Percentiles rank a stretch among this genome's conserved stretches.
phyloP scores from a whole-genome alignment of 2,329 filamentous ascomycete genomes.

The Mycogone perniciosa region DNA sequence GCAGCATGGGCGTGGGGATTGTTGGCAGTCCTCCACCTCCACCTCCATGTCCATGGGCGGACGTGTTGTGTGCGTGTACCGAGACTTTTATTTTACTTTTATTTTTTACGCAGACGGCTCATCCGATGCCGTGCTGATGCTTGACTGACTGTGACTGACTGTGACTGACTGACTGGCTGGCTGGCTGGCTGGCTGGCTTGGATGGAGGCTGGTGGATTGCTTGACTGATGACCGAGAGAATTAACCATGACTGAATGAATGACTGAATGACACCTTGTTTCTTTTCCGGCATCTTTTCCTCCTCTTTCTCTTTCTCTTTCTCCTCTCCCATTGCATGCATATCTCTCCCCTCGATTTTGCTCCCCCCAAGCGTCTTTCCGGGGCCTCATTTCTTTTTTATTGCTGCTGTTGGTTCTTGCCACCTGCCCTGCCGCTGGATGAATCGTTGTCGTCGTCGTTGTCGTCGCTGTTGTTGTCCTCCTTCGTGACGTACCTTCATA shows the following conservation, averaged over 20 bases:
- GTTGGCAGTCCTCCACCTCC: not conserved
- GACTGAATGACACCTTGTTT: not conserved
- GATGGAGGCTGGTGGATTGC: not conserved
- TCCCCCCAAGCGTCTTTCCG: too few species aligned
- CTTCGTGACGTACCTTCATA: too few species aligned
- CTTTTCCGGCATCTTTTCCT: not conserved
- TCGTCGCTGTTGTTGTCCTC: too few species aligned
- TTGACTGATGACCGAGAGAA: not conserved
- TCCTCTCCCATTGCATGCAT: not conserved
- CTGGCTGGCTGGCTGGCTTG: not conserved
- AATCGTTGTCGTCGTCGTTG: too few species aligned
- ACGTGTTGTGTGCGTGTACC: not conserved
- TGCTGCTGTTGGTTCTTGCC: too few species aligned
- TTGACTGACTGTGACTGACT: conserved; percentile 1
- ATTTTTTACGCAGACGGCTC: conserved; percentile 4
- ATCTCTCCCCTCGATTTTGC: not conserved
- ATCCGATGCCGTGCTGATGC: conserved; percentile 7
- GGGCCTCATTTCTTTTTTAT: too few species aligned
- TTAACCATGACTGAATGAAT: not conserved
- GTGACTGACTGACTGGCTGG: not conserved
- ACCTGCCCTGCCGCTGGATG: too few species aligned
- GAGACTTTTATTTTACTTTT: not conserved
- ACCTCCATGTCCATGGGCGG: too few species aligned
- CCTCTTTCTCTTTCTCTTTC: not conserved
- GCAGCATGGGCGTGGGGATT: not conserved